A percentile compares a stretch with the other conserved stretches of the same genome.
phyloP scores from a whole-genome alignment of 2,329 filamentous ascomycete species.

The Aschersonia sp. region DNA sequence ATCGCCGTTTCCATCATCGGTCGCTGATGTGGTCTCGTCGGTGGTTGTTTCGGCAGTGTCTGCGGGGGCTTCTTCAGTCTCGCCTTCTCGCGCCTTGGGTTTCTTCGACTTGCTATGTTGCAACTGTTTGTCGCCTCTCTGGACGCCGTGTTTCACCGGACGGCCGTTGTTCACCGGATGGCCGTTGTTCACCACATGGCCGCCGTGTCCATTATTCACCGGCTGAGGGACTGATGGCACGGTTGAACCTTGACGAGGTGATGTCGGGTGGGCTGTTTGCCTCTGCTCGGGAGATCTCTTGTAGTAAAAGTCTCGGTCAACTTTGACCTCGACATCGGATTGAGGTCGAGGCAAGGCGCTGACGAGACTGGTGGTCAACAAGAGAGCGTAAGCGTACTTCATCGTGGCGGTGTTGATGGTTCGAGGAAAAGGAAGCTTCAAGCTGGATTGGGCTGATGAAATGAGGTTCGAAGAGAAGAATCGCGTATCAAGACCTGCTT shows the following conservation, averaged over 20 bases:
- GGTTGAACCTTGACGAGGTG: no score
- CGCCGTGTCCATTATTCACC: no score
- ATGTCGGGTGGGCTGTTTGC: neutral
- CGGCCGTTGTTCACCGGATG: no score
- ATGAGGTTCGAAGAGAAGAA: neutral
- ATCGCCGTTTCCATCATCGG: no score
- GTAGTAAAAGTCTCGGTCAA: neutral
- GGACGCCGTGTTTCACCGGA: no score
- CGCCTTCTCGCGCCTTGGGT: no score
- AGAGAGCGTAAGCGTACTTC: neutral
- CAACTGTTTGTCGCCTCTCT: no score
- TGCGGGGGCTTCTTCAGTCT: no score
- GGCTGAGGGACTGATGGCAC: neutral
- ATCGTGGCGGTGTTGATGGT: neutral
- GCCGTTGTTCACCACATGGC: no score
- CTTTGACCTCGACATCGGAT: neutral
- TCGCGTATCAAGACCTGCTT: neutral
- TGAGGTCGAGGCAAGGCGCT: neutral
- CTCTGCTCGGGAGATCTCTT: neutral
- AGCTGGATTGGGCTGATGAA: neutral
- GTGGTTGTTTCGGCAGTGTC: no score
- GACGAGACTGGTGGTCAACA: neutral
- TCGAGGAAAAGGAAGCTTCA: neutral
- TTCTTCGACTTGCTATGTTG: no score
- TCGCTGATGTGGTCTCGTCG: no score